Evolutionary conservation across 495 filamentous ascomycete genomes (phyloP).

Genomic region (Acidiella bohemica): DNA sequence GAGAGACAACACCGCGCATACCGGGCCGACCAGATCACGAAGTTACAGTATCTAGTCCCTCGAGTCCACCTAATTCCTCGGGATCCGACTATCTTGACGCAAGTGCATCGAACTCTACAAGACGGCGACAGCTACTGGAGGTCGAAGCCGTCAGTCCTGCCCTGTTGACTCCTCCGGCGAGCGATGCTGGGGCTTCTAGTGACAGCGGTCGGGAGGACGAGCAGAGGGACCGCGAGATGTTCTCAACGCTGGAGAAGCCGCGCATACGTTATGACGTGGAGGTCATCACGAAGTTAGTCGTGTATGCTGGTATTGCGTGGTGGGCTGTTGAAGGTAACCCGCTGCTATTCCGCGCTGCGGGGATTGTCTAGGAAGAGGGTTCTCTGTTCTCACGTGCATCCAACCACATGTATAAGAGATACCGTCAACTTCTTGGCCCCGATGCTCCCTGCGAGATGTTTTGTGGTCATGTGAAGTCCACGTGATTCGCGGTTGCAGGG

Average conservation of each 20-base stretch:
- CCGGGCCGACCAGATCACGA: not conserved
- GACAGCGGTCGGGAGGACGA: slow-evolving; percentile 39
- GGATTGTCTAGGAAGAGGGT: slow-evolving; percentile 25
- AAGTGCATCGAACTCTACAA: not conserved
- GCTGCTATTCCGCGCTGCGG: slow-evolving; percentile 51
- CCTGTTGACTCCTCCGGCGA: slow-evolving; percentile 29
- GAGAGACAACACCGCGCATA: not conserved
- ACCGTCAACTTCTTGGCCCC: too few species aligned
- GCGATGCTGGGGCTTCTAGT: slow-evolving; percentile 22
- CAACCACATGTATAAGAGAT: too few species aligned
- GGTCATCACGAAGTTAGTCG: slow-evolving; percentile 89
- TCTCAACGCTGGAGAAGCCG: slow-evolving; percentile 69
- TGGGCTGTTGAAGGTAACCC: slow-evolving; percentile 55
- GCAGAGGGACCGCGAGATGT: slow-evolving; percentile 64
- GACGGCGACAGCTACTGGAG: not conserved
- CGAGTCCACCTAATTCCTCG: not conserved
- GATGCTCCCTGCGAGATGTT: too few species aligned
- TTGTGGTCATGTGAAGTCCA: too few species aligned
- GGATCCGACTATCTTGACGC: not conserved
- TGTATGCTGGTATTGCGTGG: slow-evolving; percentile 81
- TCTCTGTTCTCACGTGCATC: too few species aligned
- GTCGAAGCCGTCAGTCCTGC: slow-evolving; percentile 3
- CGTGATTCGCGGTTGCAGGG: too few species aligned
- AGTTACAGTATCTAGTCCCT: not conserved
- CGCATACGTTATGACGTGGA: slow-evolving; percentile 94